Percentiles rank a stretch among this genome's conserved stretches.
phyloP scores from a whole-genome alignment of 1,284 basidiomycete genomes.

The Meripilus lineatus region DNA sequence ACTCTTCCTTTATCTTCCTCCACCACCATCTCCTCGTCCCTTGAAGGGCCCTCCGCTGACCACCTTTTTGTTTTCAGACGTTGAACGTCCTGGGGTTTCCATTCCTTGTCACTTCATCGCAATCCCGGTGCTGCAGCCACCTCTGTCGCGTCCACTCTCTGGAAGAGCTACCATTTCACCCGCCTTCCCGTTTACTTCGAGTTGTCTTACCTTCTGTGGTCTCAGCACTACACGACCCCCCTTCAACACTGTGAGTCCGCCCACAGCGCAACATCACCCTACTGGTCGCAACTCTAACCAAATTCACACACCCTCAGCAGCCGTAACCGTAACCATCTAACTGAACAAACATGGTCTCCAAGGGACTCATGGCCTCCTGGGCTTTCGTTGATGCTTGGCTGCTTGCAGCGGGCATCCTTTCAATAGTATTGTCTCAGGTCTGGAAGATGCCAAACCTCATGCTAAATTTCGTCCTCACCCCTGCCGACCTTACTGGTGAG shows the following conservation, averaged over 20 bases:
- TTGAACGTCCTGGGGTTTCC: constrained; percentile 46
- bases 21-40: constrained; percentile 11
- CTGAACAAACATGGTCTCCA: constrained; percentile 56
- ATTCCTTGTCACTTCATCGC: constrained; percentile 17
- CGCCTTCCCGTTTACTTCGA: constrained; percentile 12
- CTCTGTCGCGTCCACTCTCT: constrained; percentile 31
- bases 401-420: constrained; percentile 59
- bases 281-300: constrained; percentile 2
- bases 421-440: constrained; percentile 62
- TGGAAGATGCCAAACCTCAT: constrained; percentile 63
- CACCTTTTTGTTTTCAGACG: constrained; percentile 43
- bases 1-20: constrained; percentile 30
- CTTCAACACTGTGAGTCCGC: constrained; percentile 4
- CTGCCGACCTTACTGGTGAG: constrained; percentile 57
- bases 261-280: background rate
- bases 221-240: constrained; percentile 5
- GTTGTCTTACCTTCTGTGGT: constrained; percentile 15
- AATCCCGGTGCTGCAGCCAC: constrained; percentile 28
- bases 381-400: constrained; percentile 64
- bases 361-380: constrained; percentile 65
- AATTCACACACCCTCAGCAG: background rate
- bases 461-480: constrained; percentile 63
- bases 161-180: constrained; percentile 28
- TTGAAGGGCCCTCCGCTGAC: constrained; percentile 20
- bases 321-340: constrained; percentile 16